Conservation (phyloP, 2,329 filamentous ascomycete genomes). For the Chaetomium globosum region DNA sequence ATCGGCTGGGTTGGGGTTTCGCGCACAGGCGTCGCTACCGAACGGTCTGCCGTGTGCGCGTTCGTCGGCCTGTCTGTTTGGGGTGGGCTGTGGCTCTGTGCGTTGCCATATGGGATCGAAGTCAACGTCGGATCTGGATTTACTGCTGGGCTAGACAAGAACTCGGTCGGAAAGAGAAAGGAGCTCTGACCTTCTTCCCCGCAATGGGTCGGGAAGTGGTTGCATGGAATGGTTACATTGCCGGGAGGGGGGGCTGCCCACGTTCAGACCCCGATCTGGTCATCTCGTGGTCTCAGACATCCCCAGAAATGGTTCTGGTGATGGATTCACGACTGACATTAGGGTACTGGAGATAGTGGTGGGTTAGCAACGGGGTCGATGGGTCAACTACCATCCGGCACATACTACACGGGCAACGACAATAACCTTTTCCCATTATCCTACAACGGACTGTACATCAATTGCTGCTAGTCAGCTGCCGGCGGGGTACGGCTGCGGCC, state of each 20-base stretch:
- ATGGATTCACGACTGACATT: background rate
- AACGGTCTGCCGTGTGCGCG: background rate
- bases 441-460: background rate
- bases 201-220: background rate
- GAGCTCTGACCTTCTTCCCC: constrained; percentile 9
- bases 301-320: background rate
- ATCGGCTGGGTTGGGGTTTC: constrained; percentile 1
- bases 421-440: background rate
- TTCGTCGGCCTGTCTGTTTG: background rate
- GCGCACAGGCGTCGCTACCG: constrained; percentile 1
- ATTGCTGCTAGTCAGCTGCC: background rate
- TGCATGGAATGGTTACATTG: constrained; percentile 3
- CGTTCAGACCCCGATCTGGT: constrained; percentile 5
- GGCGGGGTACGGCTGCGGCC: background rate
- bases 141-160: background rate
- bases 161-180: constrained; percentile 6
- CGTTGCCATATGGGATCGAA: background rate
- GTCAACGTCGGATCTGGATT: background rate
- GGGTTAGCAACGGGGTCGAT: background rate
- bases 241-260: background rate
- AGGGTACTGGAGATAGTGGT: background rate
- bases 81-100: background rate
- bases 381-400: background rate
- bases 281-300: background rate
- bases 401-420: background rate